Conservation (phyloP, 768 basidiomycete genomes). For the Thelephora aurantiotincta region DNA sequence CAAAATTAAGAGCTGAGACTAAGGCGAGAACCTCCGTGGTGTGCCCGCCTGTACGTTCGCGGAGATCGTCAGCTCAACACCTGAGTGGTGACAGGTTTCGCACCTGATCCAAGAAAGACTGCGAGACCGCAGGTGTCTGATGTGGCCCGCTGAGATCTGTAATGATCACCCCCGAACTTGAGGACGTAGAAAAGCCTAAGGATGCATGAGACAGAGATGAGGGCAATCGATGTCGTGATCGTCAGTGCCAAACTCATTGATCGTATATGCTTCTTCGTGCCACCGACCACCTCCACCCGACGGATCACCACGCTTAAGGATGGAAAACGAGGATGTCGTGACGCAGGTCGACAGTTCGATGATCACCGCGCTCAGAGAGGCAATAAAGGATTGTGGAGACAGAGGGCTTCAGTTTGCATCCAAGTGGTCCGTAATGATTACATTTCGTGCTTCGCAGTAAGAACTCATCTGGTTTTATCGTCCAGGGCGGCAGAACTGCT, state of each 20-base stretch:
- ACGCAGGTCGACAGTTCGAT: conserved; percentile 30
- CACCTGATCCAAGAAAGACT: conserved; percentile 90
- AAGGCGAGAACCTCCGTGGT: conserved; percentile 76
- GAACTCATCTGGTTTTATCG: conserved; percentile 1
- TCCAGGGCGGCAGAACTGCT: conserved; percentile 68
- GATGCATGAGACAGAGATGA: conserved; percentile 1
- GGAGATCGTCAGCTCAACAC: not conserved
- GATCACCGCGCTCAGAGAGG: conserved; percentile 40
- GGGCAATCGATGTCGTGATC: not conserved
- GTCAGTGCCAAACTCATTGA: not conserved
- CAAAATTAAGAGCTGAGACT: conserved; percentile 56
- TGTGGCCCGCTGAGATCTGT: not conserved
- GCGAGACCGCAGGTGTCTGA: conserved; percentile 38
- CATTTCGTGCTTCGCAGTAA: not conserved
- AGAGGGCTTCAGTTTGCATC: conserved; percentile 56
- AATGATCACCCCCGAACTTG: conserved; percentile 5
- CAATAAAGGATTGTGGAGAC: conserved; percentile 61
- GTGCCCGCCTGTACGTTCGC: conserved; percentile 61
- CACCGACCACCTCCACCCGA: not conserved
- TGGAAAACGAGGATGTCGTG: not conserved
- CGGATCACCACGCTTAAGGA: not conserved
- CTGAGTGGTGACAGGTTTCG: conserved; percentile 10
- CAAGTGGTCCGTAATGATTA: conserved; percentile 46
- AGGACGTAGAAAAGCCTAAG: conserved; percentile 11
- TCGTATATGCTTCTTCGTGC: not conserved